These are phyloP conservation scores for Pichia pseudocactophila DNA, from an alignment of 805 yeast species.

Conservation along the genomic window DNA sequence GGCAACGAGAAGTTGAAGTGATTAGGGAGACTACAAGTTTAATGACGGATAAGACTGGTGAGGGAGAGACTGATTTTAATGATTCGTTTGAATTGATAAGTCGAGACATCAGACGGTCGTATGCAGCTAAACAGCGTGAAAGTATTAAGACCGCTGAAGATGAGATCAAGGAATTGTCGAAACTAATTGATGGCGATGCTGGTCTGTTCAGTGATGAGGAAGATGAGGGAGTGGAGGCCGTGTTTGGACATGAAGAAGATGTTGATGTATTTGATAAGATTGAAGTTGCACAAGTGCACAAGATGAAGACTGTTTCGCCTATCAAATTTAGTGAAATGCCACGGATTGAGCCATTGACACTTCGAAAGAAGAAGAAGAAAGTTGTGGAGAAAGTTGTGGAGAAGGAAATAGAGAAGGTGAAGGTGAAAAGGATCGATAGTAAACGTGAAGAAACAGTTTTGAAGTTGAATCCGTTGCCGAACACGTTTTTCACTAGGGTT, in stretches of 20 bases:
- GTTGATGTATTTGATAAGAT: conserved; percentile 24
- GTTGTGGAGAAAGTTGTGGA: conserved; percentile 16
- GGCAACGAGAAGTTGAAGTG: not conserved
- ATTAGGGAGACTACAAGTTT: not conserved
- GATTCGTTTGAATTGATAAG: conserved; percentile 26
- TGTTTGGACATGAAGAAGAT: too few relatives aligned
- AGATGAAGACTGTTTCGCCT: conserved; percentile 18
- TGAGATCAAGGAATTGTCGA: not conserved
- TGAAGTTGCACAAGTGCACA: conserved; percentile 21
- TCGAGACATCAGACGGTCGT: conserved; percentile 24
- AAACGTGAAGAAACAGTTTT: conserved; percentile 4
- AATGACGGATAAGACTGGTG: not conserved
- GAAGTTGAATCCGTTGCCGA: not conserved
- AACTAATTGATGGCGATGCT: not conserved
- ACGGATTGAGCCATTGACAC: conserved; percentile 24
- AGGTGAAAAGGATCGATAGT: not conserved
- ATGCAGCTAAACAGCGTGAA: conserved; percentile 17
- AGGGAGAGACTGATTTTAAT: conserved; percentile 10
- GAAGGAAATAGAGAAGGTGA: not conserved
- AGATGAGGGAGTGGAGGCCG: conserved; percentile 17
- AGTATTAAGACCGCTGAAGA: not conserved
- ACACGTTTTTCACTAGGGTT: not conserved
- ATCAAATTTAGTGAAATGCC: conserved; percentile 28
- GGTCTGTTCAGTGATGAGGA: conserved; percentile 17
- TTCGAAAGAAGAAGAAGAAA: conserved; percentile 21